phyloP scores from a whole-genome alignment of 1,284 basidiomycete species.

The Trichosporon sp. region DNA sequence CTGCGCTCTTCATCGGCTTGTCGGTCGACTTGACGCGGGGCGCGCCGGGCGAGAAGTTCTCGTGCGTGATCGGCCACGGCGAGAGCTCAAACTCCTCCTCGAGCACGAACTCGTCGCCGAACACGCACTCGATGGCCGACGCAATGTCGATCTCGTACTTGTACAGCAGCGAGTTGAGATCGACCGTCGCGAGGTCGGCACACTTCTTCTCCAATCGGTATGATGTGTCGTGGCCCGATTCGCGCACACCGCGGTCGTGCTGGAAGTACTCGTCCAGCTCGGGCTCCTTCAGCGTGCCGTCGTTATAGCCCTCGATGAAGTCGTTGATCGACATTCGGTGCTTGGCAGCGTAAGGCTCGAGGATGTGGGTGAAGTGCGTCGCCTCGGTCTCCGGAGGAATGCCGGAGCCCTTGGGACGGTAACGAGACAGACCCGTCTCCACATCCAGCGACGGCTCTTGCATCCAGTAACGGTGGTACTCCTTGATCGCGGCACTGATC shows the following conservation, averaged over 20 bases:
- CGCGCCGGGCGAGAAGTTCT: slow-evolving; percentile 58
- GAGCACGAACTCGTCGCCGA: slow-evolving; percentile 81
- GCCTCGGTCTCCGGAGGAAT: slow-evolving; percentile 98
- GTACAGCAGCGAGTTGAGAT: slow-evolving; percentile 75
- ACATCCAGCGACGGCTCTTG: slow-evolving; percentile 86
- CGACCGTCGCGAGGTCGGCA: slow-evolving; percentile 90
- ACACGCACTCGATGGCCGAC: slow-evolving; percentile 87
- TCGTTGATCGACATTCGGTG: slow-evolving; percentile 93
- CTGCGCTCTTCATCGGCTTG: slow-evolving; percentile 64
- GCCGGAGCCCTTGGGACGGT: slow-evolving; percentile 86
- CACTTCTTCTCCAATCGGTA: slow-evolving; percentile 93
- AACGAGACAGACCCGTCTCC: slow-evolving; percentile 87
- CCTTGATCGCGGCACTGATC: slow-evolving; percentile 94
- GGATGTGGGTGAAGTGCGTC: slow-evolving; percentile 92
- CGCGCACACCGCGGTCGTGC: slow-evolving; percentile 90
- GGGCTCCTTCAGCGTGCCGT: slow-evolving; percentile 75
- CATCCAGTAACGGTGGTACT: slow-evolving; percentile 97
- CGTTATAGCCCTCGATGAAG: slow-evolving; percentile 94
- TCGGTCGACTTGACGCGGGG: slow-evolving; percentile 60
- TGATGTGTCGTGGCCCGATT: slow-evolving; percentile 94
- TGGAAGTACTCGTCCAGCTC: slow-evolving; percentile 93
- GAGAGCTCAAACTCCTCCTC: slow-evolving; percentile 86
- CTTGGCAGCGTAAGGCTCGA: slow-evolving; percentile 89
- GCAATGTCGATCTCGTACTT: slow-evolving; percentile 95
- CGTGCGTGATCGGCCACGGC: slow-evolving; percentile 82